Percentiles rank a stretch among this genome's conserved stretches.
Conservation (phyloP, 148 eudicot genomes). For the Vaccinium myrtillus region DNA sequence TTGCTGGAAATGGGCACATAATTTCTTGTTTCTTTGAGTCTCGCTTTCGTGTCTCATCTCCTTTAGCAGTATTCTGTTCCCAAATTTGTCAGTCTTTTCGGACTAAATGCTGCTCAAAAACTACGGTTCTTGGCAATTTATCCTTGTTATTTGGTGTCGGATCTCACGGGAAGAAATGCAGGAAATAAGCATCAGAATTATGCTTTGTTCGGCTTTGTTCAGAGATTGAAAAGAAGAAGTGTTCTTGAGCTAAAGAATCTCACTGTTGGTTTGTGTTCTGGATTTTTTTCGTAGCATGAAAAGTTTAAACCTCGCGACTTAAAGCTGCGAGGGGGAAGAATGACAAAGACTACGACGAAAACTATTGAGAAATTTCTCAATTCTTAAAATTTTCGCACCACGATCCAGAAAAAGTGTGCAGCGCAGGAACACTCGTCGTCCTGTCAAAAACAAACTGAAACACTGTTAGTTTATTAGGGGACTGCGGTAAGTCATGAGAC, state of each 20-base stretch:
- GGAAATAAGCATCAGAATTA: not conserved
- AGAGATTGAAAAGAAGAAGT: not conserved
- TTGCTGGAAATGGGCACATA: conserved; percentile 31
- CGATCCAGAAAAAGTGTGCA: no score
- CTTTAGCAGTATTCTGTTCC: conserved; percentile 21
- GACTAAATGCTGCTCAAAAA: conserved; percentile 17
- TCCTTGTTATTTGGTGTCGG: conserved; percentile 60
- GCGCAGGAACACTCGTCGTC: no score
- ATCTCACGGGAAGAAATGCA: conserved; percentile 81
- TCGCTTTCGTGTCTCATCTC: not conserved
- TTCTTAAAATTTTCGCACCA: no score
- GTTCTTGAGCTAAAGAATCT: conserved; percentile 23
- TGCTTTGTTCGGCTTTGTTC: not conserved
- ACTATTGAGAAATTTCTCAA: no score
- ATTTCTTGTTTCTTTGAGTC: conserved; percentile 9
- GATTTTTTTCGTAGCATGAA: conserved; percentile 79
- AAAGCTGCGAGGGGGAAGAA: no score
- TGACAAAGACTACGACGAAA: no score
- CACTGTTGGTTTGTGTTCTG: conserved; percentile 94
- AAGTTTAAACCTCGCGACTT: conserved; percentile 21
- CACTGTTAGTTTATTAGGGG: no score
- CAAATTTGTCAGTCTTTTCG: conserved; percentile 14
- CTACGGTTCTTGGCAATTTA: conserved; percentile 22
- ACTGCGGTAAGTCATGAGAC: conserved; percentile 42
- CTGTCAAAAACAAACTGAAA: no score